Evolutionary conservation across 495 filamentous ascomycete species (phyloP), one percentile per base, ranked within the genome.

Genomic region (Paragyromitra xinjiangensis): DNA sequence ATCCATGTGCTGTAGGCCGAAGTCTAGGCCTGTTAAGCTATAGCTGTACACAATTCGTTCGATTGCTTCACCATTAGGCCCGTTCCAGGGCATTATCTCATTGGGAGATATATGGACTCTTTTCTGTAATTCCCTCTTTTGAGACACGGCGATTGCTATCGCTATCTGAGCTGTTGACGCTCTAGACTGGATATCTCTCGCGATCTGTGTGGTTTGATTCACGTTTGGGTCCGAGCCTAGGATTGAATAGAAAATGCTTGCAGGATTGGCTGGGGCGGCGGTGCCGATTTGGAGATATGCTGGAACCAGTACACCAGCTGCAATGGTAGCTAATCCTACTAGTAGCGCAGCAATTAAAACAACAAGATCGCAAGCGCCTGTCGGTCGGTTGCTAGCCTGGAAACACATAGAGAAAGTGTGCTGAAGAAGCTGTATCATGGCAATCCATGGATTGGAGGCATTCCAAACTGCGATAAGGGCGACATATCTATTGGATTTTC

Each of bases 191-290:
- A 50, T n/a, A 2, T 19, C 12, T 19, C n/a, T 48, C 19, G 19
- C 19, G 19, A 22, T 22, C 19, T 22, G 19, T 22, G 19, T 22
- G 19, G 19, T 22, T 22, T 22, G 19, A 22, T 22, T 19, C n/a
- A 3, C 50, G 16, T 16, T 53, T n/a, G 26, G 16, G 24, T 45
- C 3, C 24, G 6, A 2, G 5, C 3, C 37, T 22, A 22, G 11
- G 7, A 11, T 5, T 9, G 55, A 6, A 19, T 45, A 48, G 26
- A 63, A 71, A 12, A 71, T 16, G 26, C 3, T 26, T 6, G 14
- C 34, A 22, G 69, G 24, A 37, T 71, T 63, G 6, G 59, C 26
- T 4, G 68, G 68, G 26, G 68, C 68, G n/a, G 58, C 68, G 22
- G 50, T 63, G 40, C 68, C 68, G 9, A 71, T 61, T 29, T 24